A percentile compares a stretch with the other conserved stretches of the same genome.
Evolutionary conservation across 805 yeast genomes (phyloP).

Genomic region (Wickerhamomyces kurtzmanii): DNA sequence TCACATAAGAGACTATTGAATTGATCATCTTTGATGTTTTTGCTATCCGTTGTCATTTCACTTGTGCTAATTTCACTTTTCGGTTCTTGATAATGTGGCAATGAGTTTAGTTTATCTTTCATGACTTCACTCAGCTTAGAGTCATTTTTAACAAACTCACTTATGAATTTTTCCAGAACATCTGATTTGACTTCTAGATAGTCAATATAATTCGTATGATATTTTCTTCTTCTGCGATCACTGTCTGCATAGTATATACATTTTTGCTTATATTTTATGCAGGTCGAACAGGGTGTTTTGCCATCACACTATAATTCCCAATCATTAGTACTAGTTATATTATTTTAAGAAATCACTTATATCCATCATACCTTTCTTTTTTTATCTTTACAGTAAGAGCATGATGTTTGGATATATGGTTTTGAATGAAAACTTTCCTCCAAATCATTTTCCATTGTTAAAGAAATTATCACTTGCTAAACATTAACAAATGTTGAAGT

Average conservation of each 20-base stretch:
- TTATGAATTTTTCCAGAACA: constrained; percentile 13
- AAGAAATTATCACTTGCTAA: too few species aligned
- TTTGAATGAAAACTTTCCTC: too few species aligned
- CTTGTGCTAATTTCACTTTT: neutral
- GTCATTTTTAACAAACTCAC: constrained; percentile 13
- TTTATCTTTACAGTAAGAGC: too few species aligned
- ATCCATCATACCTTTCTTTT: too few species aligned
- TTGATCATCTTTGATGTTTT: neutral
- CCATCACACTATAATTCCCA: too few species aligned
- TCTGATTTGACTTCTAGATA: constrained; percentile 16
- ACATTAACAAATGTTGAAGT: too few species aligned
- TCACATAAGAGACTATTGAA: constrained; percentile 1
- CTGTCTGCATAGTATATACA: constrained; percentile 13
- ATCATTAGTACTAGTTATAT: too few species aligned
- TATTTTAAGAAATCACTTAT: too few species aligned
- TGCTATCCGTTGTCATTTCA: neutral
- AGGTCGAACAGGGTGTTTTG: constrained; percentile 13
- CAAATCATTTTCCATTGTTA: too few species aligned
- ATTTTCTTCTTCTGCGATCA: constrained; percentile 22
- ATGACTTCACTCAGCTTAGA: constrained; percentile 5
- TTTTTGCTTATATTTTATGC: constrained; percentile 8
- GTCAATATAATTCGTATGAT: constrained; percentile 21
- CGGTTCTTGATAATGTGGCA: too few species aligned
- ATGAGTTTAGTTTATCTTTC: constrained; percentile 3
- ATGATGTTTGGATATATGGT: too few species aligned